phyloP scores from a whole-genome alignment of 2,329 filamentous ascomycete genomes.

The Fusarium paranaense region DNA sequence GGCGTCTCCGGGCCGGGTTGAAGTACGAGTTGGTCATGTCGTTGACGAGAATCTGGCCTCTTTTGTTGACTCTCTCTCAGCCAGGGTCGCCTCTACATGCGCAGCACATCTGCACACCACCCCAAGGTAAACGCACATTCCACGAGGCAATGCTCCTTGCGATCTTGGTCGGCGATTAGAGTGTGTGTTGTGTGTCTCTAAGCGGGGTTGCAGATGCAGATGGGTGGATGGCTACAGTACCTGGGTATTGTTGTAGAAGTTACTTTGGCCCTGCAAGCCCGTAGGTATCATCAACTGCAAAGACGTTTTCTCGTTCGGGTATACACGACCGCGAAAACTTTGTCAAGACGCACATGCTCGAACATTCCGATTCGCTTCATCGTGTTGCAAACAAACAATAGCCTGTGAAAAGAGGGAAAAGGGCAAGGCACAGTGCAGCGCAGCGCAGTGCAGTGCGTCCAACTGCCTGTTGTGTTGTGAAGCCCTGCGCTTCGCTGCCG shows the following conservation, averaged over 20 bases:
- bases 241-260: neutral
- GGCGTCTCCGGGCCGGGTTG: neutral
- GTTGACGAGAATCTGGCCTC: neutral
- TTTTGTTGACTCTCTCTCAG: neutral
- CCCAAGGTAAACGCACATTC: constrained; percentile 30
- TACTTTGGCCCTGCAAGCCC: neutral
- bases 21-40: neutral
- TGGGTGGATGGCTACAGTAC: constrained; percentile 5
- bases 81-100: neutral
- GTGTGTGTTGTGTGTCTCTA: constrained; percentile 15
- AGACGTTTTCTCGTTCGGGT: neutral
- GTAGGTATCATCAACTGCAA: neutral
- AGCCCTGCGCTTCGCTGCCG: neutral
- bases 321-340: neutral
- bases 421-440: constrained; percentile 8
- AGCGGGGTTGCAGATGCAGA: constrained; percentile 24
- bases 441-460: neutral
- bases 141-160: constrained; percentile 29
- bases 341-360: neutral
- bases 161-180: constrained; percentile 31
- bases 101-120: constrained; percentile 5
- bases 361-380: constrained; percentile 11
- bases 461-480: constrained; percentile 1
- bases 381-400: neutral
- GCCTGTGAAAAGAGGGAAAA: neutral